These are phyloP conservation scores for Trametes elegans DNA, from an alignment of 768 basidiomycete species.

Conservation along the genomic window DNA sequence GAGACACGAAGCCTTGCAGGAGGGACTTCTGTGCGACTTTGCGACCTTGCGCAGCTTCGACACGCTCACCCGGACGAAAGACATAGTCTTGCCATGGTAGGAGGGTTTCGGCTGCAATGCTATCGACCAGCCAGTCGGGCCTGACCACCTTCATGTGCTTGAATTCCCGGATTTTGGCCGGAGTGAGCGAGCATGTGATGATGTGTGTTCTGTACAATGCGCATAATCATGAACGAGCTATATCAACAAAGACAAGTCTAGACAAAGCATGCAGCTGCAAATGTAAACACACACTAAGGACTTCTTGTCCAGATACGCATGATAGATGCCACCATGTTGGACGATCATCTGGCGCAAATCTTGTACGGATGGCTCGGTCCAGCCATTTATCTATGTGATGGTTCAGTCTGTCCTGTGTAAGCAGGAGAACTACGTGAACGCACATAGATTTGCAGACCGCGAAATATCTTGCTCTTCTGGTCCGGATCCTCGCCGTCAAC, in stretches of 20 bases:
- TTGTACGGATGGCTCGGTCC: slow-evolving; percentile 83
- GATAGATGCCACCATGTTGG: slow-evolving; percentile 78
- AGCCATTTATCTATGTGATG: slow-evolving; percentile 75
- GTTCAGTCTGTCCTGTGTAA: not conserved
- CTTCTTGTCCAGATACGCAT: slow-evolving; percentile 82
- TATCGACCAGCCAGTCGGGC: slow-evolving; percentile 87
- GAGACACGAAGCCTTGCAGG: slow-evolving; percentile 21
- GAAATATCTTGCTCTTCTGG: slow-evolving; percentile 55
- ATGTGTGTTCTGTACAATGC: slow-evolving; percentile 75
- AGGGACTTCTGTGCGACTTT: slow-evolving; percentile 39
- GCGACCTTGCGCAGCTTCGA: slow-evolving; percentile 50
- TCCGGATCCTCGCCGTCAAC: slow-evolving; percentile 23
- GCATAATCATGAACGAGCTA: not conserved
- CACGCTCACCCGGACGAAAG: slow-evolving; percentile 48
- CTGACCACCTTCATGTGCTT: slow-evolving; percentile 85
- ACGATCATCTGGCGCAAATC: slow-evolving; percentile 79
- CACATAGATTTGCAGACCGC: slow-evolving; percentile 80
- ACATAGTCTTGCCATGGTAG: slow-evolving; percentile 81
- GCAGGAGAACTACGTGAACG: slow-evolving; percentile 26
- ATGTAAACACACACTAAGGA: slow-evolving; percentile 66
- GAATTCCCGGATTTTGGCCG: slow-evolving; percentile 87
- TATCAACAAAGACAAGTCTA: too few relatives aligned
- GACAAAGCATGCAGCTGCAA: too few relatives aligned
- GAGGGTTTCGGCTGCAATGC: slow-evolving; percentile 60
- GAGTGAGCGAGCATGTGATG: slow-evolving; percentile 87